Conservation (phyloP, 768 basidiomycete genomes). For the Tylopilus sp. region DNA sequence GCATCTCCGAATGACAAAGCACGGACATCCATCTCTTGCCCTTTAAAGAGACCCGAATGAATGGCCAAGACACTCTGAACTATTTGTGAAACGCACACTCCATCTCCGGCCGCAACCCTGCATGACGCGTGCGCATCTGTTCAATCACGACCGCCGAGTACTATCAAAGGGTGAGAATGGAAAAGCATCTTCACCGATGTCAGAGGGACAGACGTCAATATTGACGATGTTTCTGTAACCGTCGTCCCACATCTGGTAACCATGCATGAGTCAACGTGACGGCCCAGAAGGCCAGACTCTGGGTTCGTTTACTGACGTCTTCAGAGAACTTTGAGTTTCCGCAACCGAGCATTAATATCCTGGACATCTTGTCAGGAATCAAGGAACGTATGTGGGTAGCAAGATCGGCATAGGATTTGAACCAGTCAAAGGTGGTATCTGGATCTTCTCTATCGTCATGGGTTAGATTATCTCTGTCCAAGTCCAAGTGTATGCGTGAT, state of each 20-base stretch:
- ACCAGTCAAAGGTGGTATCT: constrained; percentile 78
- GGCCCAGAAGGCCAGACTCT: not conserved
- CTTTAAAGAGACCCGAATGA: constrained; percentile 33
- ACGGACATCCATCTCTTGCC: constrained; percentile 85
- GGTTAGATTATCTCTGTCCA: not conserved
- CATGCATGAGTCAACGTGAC: constrained; percentile 5
- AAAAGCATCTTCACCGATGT: not conserved
- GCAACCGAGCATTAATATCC: constrained; percentile 79
- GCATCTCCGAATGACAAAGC: constrained; percentile 52
- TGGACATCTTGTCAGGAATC: constrained; percentile 56
- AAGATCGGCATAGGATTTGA: constrained; percentile 78
- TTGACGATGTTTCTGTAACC: constrained; percentile 81
- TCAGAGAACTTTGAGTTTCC: constrained; percentile 81
- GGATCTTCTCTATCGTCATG: constrained; percentile 46
- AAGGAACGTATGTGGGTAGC: constrained; percentile 54
- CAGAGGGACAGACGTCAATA: constrained; percentile 52
- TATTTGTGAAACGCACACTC: constrained; percentile 45
- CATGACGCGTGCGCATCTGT: constrained; percentile 62
- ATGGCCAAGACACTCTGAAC: not conserved
- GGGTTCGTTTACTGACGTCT: constrained; percentile 44
- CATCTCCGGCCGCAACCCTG: constrained; percentile 56
- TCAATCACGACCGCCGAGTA: constrained; percentile 75
- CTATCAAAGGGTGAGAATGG: constrained; percentile 32
- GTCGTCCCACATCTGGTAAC: constrained; percentile 84
- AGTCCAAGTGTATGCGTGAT: not conserved